Conservation (phyloP, 164 flowering plant species). For the Sedum album region DNA sequence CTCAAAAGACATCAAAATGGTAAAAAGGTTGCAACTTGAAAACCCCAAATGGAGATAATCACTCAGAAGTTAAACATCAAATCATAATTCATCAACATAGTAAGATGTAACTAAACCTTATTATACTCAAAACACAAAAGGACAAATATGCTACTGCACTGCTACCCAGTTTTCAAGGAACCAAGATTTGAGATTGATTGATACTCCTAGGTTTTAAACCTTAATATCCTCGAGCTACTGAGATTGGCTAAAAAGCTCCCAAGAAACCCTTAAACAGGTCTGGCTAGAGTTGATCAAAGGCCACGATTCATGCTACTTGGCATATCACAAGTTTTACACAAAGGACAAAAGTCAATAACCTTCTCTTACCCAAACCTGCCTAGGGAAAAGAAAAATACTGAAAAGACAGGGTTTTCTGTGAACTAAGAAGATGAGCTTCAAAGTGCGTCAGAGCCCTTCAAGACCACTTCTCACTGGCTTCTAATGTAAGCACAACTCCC, state of each 20-base stretch:
- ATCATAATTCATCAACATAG: not conserved
- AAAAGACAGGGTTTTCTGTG: conserved; percentile 5
- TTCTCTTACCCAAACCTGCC: not conserved
- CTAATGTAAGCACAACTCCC: not conserved
- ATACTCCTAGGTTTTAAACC: not conserved
- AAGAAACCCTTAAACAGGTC: not conserved
- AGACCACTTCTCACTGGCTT: not conserved
- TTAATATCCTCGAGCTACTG: conserved; percentile 12
- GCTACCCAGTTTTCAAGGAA: not conserved
- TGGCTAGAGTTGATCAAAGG: not conserved
- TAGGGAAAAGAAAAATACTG: not conserved
- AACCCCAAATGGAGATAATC: not conserved
- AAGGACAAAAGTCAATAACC: not conserved
- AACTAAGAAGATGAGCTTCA: not conserved
- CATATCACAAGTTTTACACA: not conserved
- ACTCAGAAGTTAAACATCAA: not conserved
- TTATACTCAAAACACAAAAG: not conserved
- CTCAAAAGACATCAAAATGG: conserved; percentile 6
- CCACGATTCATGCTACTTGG: conserved; percentile 4
- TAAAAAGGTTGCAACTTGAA: conserved; percentile 2
- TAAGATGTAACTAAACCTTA: conserved; percentile 5
- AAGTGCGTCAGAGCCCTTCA: not conserved
- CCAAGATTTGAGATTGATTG: conserved; percentile 2
- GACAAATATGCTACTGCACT: not conserved
- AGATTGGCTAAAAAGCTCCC: conserved; percentile 5